Conservation (phyloP, 345 rosid species). For the Adansonia digitata region DNA sequence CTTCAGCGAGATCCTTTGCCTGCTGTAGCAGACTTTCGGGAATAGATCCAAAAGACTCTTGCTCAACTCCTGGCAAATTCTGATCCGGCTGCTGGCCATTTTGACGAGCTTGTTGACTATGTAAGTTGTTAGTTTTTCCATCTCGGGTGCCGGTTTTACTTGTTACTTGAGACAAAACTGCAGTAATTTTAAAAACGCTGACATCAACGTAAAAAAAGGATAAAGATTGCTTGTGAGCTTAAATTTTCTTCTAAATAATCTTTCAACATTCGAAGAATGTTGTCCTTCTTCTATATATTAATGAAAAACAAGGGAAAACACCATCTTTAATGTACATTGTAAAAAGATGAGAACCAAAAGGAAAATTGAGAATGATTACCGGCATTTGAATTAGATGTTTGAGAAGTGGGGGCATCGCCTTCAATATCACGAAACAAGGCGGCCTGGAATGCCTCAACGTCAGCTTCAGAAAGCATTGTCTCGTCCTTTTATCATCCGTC, state of each 20-base stretch:
- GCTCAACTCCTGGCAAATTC: not conserved
- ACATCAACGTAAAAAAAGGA: too few relatives aligned
- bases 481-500: conserved; percentile 46
- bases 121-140: conserved; percentile 27
- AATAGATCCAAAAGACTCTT: not conserved
- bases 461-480: conserved; percentile 89
- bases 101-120: conserved; percentile 33
- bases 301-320: not conserved
- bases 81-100: not conserved
- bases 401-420: conserved; percentile 49
- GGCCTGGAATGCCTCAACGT: conserved; percentile 82
- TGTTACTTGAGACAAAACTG: conserved; percentile 39
- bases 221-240: not conserved
- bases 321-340: not conserved
- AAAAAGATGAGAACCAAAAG: not conserved
- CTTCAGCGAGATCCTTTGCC: conserved; percentile 24
- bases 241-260: not conserved
- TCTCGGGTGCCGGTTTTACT: conserved; percentile 35
- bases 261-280: not conserved
- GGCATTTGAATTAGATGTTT: conserved; percentile 38
- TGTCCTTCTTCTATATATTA: not conserved
- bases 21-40: not conserved
- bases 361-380: conserved; percentile 19
- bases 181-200: conserved; percentile 10
- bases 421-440: conserved; percentile 74